Evolutionary conservation across 169 alveolate species (phyloP).

Genomic region (Eimeria necatrix): DNA sequence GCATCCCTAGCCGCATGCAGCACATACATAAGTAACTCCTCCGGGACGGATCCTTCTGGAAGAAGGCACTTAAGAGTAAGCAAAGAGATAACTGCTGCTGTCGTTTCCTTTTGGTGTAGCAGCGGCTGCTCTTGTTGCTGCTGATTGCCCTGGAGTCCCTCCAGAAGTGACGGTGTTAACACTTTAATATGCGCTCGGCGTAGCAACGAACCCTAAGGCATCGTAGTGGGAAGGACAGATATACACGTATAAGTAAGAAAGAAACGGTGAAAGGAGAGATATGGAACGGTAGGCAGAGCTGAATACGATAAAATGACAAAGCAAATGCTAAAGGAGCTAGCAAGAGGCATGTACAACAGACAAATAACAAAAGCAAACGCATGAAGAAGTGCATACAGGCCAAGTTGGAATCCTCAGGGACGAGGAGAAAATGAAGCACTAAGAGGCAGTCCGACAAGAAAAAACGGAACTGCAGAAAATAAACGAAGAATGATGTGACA

Average conservation of each 20-base stretch:
- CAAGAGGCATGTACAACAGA: neutral
- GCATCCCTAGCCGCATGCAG: neutral
- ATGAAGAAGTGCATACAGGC: neutral
- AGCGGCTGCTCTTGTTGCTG: neutral
- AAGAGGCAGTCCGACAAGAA: neutral
- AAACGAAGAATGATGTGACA: neutral
- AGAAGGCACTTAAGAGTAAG: conserved; percentile 13
- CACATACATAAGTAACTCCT: neutral
- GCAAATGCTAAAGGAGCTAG: neutral
- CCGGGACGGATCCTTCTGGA: conserved; percentile 8
- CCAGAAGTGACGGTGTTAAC: conserved; percentile 13
- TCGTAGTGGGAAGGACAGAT: neutral
- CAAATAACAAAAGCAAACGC: neutral
- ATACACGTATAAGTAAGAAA: neutral
- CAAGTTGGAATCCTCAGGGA: neutral
- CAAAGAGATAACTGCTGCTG: conserved; percentile 34
- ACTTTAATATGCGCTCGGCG: neutral
- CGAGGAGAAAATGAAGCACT: neutral
- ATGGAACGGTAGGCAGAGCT: neutral
- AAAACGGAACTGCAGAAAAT: neutral
- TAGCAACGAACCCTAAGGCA: neutral
- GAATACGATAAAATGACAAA: neutral
- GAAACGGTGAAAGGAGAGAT: neutral
- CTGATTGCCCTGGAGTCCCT: neutral
- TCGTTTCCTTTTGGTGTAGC: neutral